phyloP scores from a whole-genome alignment of 2,329 filamentous ascomycete genomes.

The Conoideocrella luteorostrata region DNA sequence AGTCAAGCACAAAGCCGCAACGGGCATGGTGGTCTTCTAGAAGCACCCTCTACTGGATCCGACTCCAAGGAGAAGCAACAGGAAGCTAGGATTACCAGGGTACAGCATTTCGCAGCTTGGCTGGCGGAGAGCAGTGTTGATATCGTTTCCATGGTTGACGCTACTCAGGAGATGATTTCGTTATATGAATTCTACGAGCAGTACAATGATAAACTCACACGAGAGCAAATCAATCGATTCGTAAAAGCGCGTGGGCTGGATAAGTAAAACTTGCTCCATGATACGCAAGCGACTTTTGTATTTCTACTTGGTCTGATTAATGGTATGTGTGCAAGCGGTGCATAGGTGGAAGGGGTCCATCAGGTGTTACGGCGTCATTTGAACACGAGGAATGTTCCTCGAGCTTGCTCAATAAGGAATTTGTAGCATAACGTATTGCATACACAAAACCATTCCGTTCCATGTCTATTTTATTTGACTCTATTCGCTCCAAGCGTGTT shows the following conservation, averaged over 20 bases:
- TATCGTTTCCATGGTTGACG: constrained; percentile 78
- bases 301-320: no score
- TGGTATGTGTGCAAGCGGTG: no score
- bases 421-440: no score
- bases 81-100: constrained; percentile 55
- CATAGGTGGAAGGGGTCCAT: background rate
- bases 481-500: no score
- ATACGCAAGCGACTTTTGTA: background rate
- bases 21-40: constrained; percentile 13
- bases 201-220: constrained; percentile 53
- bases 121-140: constrained; percentile 81
- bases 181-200: constrained; percentile 69
- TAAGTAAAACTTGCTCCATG: constrained; percentile 28
- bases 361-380: background rate
- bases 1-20: constrained; percentile 36
- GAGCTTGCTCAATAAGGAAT: no score
- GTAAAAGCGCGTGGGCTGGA: constrained; percentile 52
- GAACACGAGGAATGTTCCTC: no score
- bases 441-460: no score
- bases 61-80: constrained; percentile 42
- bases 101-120: constrained; percentile 66
- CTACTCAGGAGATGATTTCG: constrained; percentile 84
- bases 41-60: constrained; percentile 11
- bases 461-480: background rate
- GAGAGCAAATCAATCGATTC: constrained; percentile 53